Conservation (phyloP, 768 basidiomycete genomes). For the Russula brevipes region DNA sequence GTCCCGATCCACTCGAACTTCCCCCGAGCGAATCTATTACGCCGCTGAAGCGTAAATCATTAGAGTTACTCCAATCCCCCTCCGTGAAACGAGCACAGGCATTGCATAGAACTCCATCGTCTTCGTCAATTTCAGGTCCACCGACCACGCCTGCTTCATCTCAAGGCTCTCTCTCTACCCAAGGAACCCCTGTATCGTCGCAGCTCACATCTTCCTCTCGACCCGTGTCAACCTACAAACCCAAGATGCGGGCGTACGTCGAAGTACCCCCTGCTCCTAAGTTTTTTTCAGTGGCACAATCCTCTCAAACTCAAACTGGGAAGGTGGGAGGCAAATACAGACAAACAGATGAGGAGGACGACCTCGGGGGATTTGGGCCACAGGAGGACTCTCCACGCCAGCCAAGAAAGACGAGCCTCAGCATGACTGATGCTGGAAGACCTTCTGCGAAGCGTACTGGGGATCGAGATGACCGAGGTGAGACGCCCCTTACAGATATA, state of each 20-base stretch:
- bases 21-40: slow-evolving; percentile 37
- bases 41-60: slow-evolving; percentile 67
- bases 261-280: slow-evolving; percentile 31
- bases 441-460: slow-evolving; percentile 58
- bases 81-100: slow-evolving; percentile 53
- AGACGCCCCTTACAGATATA: background rate
- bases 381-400: slow-evolving; percentile 37
- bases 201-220: slow-evolving; percentile 3
- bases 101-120: slow-evolving; percentile 24
- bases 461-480: slow-evolving; percentile 73
- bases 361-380: slow-evolving; percentile 34
- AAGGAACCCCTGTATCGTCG: slow-evolving; percentile 6
- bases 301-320: slow-evolving; percentile 20
- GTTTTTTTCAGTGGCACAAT: slow-evolving; percentile 19
- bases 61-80: slow-evolving; percentile 55
- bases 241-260: slow-evolving; percentile 30
- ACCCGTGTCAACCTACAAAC: slow-evolving; percentile 21
- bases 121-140: slow-evolving; percentile 11
- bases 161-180: slow-evolving; percentile 13
- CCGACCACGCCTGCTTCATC: slow-evolving; percentile 24
- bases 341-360: slow-evolving; percentile 24
- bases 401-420: slow-evolving; percentile 31
- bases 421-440: slow-evolving; percentile 36
- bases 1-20: slow-evolving; percentile 30
- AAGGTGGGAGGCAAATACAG: slow-evolving; percentile 15